These are phyloP conservation scores for Citrus glauca DNA, from an alignment of 345 rosid genomes.

Conservation along the genomic window DNA sequence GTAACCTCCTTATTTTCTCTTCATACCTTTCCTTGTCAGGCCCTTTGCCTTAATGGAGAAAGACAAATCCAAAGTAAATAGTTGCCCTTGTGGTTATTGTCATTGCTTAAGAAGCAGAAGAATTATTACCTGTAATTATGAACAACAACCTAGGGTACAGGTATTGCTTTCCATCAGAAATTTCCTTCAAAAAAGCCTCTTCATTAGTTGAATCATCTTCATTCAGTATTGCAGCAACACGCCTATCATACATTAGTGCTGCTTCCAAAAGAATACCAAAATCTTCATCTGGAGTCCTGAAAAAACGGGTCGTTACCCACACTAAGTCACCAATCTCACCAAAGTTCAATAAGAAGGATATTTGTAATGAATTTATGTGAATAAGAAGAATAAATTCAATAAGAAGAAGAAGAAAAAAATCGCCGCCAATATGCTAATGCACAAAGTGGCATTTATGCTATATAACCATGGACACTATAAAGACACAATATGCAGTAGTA, in stretches of 20 bases:
- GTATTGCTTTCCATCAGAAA: constrained; percentile 38
- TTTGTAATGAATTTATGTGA: not conserved
- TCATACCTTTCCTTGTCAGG: constrained; percentile 90
- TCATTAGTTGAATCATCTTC: constrained; percentile 49
- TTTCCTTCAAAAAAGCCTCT: constrained; percentile 44
- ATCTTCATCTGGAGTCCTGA: constrained; percentile 98
- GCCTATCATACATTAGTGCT: constrained; percentile 92
- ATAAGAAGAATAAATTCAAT: no score
- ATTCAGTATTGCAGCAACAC: constrained; percentile 75
- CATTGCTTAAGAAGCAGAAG: not conserved
- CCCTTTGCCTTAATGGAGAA: constrained; percentile 68
- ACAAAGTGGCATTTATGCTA: not conserved
- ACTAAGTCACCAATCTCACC: not conserved
- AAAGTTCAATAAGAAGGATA: not conserved
- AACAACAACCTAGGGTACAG: constrained; percentile 75
- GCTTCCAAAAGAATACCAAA: constrained; percentile 94
- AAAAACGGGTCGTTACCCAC: constrained; percentile 10
- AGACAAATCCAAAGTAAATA: constrained; percentile 1
- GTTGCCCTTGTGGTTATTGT: not conserved
- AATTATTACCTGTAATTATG: constrained; percentile 71
- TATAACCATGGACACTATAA: not conserved
- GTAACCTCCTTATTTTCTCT: constrained; percentile 69
- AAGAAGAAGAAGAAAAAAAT: no score
- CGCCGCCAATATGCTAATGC: not conserved
- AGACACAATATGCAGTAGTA: constrained; percentile 1